Evolutionary conservation across 495 filamentous ascomycete genomes (phyloP).

Genomic region (Corynascus novoguineensis): DNA sequence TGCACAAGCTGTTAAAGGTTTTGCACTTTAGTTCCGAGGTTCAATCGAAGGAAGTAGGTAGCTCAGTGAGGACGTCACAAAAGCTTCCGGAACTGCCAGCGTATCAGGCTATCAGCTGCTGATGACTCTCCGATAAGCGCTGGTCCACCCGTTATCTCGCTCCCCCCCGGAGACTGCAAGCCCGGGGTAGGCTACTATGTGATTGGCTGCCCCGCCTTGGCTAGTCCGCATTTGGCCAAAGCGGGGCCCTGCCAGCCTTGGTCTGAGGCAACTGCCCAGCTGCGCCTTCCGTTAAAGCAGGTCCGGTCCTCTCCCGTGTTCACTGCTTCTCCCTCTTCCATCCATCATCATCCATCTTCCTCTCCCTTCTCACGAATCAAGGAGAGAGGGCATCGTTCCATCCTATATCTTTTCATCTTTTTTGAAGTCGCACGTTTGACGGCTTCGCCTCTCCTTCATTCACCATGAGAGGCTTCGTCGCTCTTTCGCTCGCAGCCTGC

Average conservation of each 20-base stretch:
- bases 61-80: too few species aligned
- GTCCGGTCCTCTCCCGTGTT: constrained; percentile 21
- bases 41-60: too few species aligned
- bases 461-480: constrained; percentile 70
- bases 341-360: constrained; percentile 22
- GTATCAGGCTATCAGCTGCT: too few species aligned
- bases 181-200: too few species aligned
- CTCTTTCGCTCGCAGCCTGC: constrained; percentile 61
- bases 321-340: constrained; percentile 24
- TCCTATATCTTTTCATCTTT: constrained; percentile 23
- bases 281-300: constrained; percentile 9
- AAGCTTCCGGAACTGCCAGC: too few species aligned
- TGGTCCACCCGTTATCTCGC: too few species aligned
- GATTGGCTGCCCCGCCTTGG: constrained; percentile 29
- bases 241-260: constrained; percentile 20
- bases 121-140: too few species aligned
- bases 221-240: constrained; percentile 17
- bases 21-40: too few species aligned
- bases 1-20: too few species aligned
- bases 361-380: constrained; percentile 22
- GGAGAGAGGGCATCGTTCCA: constrained; percentile 27
- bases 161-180: too few species aligned
- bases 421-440: constrained; percentile 41
- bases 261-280: constrained; percentile 9
- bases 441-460: constrained; percentile 34